phyloP scores from a whole-genome alignment of 169 alveolate species.

The Cyclospora cayetanensis region DNA sequence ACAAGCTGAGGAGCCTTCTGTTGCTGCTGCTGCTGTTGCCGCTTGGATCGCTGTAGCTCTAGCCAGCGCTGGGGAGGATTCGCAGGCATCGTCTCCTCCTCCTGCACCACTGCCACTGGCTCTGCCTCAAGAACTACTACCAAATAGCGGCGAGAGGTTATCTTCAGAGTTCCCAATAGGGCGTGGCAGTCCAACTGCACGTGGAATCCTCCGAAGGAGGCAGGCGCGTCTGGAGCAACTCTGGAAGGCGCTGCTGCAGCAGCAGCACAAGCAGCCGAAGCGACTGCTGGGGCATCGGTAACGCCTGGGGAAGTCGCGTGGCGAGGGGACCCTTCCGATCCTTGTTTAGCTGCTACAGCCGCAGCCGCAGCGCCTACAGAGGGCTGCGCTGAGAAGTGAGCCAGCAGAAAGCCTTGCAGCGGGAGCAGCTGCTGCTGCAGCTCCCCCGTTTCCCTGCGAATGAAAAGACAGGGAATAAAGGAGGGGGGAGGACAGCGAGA shows the following conservation, averaged over 20 bases:
- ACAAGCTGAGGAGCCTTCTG: neutral
- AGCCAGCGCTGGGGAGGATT: neutral
- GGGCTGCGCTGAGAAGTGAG: neutral
- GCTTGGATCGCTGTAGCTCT: neutral
- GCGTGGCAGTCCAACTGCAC: constrained; percentile 31
- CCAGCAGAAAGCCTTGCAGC: neutral
- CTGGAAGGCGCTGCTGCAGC: neutral
- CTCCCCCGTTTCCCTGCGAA: neutral
- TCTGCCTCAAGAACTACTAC: constrained; percentile 33
- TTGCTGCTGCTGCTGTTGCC: constrained; percentile 23
- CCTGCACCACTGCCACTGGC: neutral
- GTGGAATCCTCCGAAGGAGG: constrained; percentile 19
- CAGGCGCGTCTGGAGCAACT: constrained; percentile 11
- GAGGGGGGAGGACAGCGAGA: neutral
- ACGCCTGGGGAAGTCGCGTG: neutral
- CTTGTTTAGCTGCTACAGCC: neutral
- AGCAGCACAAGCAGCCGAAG: constrained; percentile 10
- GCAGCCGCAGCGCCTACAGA: constrained; percentile 43
- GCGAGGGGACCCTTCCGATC: neutral
- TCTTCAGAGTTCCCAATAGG: constrained; percentile 25
- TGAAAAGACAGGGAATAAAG: neutral
- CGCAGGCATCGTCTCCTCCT: neutral
- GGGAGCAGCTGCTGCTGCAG: constrained; percentile 59
- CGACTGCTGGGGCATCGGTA: constrained; percentile 14
- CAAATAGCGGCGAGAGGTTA: neutral